phyloP scores from a whole-genome alignment of 306 rosid genomes.

The Begonia peltatifolia region DNA sequence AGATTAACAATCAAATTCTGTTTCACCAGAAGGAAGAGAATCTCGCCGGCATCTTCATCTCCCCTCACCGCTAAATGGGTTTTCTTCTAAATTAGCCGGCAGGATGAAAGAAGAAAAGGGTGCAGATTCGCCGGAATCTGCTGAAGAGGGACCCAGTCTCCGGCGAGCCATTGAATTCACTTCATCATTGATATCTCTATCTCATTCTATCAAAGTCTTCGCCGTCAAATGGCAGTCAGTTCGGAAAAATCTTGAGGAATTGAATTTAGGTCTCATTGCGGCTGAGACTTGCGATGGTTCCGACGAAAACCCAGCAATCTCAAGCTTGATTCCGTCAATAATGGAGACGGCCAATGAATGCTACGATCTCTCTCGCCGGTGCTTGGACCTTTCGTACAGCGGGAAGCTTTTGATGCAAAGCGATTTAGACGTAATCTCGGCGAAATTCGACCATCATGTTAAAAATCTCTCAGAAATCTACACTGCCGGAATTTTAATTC shows the following conservation, averaged over 20 bases:
- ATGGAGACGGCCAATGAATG: slow-evolving; percentile 36
- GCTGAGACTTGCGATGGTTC: slow-evolving; percentile 42
- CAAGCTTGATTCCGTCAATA: slow-evolving; percentile 19
- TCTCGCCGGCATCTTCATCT: slow-evolving; percentile 23
- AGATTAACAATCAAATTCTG: slow-evolving; percentile 13
- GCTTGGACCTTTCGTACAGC: slow-evolving; percentile 59
- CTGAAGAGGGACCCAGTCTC: slow-evolving; percentile 18
- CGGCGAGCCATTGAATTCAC: slow-evolving; percentile 28
- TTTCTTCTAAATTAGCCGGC: slow-evolving; percentile 16
- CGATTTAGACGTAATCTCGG: slow-evolving; percentile 52
- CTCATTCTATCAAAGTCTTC: slow-evolving; percentile 55
- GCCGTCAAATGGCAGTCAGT: slow-evolving; percentile 63
- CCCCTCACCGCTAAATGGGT: slow-evolving; percentile 26
- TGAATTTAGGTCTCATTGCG: slow-evolving; percentile 40
- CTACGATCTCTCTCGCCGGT: slow-evolving; percentile 54
- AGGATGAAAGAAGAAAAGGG: slow-evolving; percentile 35
- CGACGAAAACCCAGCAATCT: slow-evolving; percentile 27
- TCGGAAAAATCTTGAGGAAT: slow-evolving; percentile 49
- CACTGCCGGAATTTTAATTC: slow-evolving; percentile 30
- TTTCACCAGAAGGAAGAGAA: slow-evolving; percentile 2
- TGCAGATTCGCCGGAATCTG: slow-evolving; percentile 16
- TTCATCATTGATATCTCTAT: slow-evolving; percentile 44
- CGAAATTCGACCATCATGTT: slow-evolving; percentile 40
- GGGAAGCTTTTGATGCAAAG: slow-evolving; percentile 96
- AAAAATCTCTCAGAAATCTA: slow-evolving; percentile 39